Base-by-base conservation (phyloP, 2,329 filamentous ascomycete genomes). In the Monilinia polystroma region DNA sequence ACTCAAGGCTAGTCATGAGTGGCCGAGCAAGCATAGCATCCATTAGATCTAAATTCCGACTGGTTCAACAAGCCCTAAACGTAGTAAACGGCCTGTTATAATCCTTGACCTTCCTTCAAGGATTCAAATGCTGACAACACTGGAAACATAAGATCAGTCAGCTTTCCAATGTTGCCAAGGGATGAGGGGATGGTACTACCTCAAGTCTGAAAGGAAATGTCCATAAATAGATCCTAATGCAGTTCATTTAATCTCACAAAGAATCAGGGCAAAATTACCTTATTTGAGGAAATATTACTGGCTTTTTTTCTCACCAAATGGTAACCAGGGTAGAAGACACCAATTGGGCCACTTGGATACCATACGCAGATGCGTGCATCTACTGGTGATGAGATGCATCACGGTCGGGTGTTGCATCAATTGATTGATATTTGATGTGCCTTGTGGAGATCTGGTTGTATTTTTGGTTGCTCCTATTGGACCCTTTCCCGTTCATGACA, bases 151-250 rank as follows among this genome's bases (percentile, higher is more conserved):
- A 57, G 62, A 64, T 32, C 62, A 57, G 45, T 64, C 62, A 57
- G 62, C 62, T 53, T 58, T 29, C 55, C 38, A 47, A 49, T 47
- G 57, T n/a, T 59, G 57, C 57, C 57, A 59, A 59, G 57, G n/a
- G 35, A 29, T 20, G 38, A 55, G 51, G 38, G 52, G 45, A 43
- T 26, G 35, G 29, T 32, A 45, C 62, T 18, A 56, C 51, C n/a
- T 16, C 23, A 8, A 14, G n/a, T 4, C 47, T 49, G 8, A 26
- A 38, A 20, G 3, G 10, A 45, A 64, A 64, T 57, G 18, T 49
- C 52, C 62, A 64, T 64, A 64, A 64, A 64, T 64, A 64, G 62
- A 64, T 47, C 52, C 52, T 14, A 57, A 64, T 64, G 26, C 62
- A 58, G 62, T 8, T 47, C 62, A 49, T 64, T 64, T 64, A 64